phyloP scores from a whole-genome alignment of 352 stramenopile genomes.

The Globisporangium iwayamae region DNA sequence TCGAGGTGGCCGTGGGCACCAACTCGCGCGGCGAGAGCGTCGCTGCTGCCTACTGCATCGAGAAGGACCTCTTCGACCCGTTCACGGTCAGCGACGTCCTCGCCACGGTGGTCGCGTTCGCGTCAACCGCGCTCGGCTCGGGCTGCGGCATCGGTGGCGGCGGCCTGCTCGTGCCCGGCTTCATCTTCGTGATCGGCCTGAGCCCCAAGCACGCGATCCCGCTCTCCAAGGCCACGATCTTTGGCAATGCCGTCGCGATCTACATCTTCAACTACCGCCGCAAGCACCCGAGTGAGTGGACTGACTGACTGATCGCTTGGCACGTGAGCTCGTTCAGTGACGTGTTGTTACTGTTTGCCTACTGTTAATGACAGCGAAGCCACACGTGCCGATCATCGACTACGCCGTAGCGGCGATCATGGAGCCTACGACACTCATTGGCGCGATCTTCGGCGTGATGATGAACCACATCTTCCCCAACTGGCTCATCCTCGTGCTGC shows the following conservation, averaged over 20 bases:
- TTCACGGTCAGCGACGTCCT: constrained; percentile 70
- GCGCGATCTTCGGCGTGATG: constrained; percentile 79
- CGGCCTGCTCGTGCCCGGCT: constrained; percentile 96
- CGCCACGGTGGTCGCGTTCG: constrained; percentile 65
- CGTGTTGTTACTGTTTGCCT: not conserved
- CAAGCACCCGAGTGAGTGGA: constrained; percentile 76
- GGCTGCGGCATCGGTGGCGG: constrained; percentile 92
- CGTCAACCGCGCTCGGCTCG: constrained; percentile 87
- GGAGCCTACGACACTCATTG: constrained; percentile 91
- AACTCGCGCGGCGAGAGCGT: constrained; percentile 33
- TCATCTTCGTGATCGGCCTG: constrained; percentile 93
- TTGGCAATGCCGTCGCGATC: constrained; percentile 94
- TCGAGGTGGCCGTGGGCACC: constrained; percentile 28
- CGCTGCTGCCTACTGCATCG: constrained; percentile 58
- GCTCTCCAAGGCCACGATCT: constrained; percentile 96
- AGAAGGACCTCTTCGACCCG: constrained; percentile 78
- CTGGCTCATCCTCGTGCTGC: constrained; percentile 77
- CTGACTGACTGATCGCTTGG: not conserved
- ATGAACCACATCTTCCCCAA: constrained; percentile 80
- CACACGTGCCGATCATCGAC: constrained; percentile 93
- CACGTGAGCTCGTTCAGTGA: not conserved
- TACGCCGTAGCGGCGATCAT: constrained; percentile 99
- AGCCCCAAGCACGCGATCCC: constrained; percentile 96
- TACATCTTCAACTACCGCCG: constrained; percentile 93
- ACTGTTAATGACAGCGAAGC: constrained; percentile 32